These are phyloP conservation scores for Pythium brachiatum DNA, from an alignment of 352 stramenopile genomes.

Conservation along the genomic window DNA sequence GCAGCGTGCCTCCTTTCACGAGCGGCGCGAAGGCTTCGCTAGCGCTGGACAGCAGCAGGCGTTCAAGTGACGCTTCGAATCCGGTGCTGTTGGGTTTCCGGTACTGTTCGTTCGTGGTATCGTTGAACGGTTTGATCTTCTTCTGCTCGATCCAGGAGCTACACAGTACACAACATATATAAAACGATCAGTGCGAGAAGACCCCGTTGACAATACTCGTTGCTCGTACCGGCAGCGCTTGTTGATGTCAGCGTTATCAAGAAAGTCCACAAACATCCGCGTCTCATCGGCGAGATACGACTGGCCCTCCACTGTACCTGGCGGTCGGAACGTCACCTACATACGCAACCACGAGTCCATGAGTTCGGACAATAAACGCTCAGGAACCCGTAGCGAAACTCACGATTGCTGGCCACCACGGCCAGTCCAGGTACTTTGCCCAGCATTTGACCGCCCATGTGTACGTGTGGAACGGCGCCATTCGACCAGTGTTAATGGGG, in stretches of 20 bases:
- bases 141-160: conserved; percentile 30
- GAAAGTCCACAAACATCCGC: conserved; percentile 38
- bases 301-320: conserved; percentile 1
- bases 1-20: background rate
- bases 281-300: conserved; percentile 17
- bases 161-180: background rate
- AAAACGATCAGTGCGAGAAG: too few species aligned
- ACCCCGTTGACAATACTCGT: too few species aligned
- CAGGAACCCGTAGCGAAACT: background rate
- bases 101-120: too few species aligned
- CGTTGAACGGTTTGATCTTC: conserved; percentile 40
- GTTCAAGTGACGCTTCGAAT: conserved; percentile 45
- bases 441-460: conserved; percentile 79
- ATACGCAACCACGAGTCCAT: background rate
- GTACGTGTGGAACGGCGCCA: conserved; percentile 76
- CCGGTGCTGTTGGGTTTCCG: conserved; percentile 20
- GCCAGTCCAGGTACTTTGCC: conserved; percentile 80
- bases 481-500: conserved; percentile 43
- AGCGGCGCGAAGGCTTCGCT: background rate
- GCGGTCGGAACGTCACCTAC: background rate
- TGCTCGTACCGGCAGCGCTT: conserved; percentile 22
- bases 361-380: too few species aligned
- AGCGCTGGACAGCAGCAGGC: background rate
- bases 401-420: conserved; percentile 70
- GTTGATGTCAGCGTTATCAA: conserved; percentile 23